Evolutionary conservation across 2,329 filamentous ascomycete species (phyloP).

Genomic region (Trichophyton rubrum): DNA sequence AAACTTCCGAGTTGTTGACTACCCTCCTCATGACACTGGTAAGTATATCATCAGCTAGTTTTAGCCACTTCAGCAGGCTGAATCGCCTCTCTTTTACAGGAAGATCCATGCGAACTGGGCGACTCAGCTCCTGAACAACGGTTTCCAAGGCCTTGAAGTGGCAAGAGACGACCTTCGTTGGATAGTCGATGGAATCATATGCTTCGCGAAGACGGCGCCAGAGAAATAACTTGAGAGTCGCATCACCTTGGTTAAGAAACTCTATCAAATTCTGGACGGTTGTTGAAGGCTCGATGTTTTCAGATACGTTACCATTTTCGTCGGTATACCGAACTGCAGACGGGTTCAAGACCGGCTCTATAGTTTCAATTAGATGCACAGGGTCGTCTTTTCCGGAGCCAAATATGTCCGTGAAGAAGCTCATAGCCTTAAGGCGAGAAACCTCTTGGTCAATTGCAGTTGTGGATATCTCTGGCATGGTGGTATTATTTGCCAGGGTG

Average conservation of each 20-base stretch:
- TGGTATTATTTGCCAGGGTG: constrained; percentile 67
- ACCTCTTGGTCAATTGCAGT: constrained; percentile 82
- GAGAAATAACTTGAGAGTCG: constrained; percentile 70
- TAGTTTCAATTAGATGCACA: constrained; percentile 71
- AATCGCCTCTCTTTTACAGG: constrained; percentile 53
- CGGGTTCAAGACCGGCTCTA: constrained; percentile 83
- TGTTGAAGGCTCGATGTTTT: not conserved
- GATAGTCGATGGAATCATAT: constrained; percentile 71
- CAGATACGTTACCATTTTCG: not conserved
- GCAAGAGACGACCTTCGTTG: constrained; percentile 80
- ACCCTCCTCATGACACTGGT: constrained; percentile 57
- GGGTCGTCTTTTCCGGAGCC: constrained; percentile 70
- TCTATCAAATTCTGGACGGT: constrained; percentile 60
- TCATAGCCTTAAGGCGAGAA: constrained; percentile 84
- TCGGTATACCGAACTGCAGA: constrained; percentile 23
- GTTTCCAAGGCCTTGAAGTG: constrained; percentile 75
- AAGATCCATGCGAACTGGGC: constrained; percentile 43
- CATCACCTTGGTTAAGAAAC: constrained; percentile 69
- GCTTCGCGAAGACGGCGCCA: constrained; percentile 88
- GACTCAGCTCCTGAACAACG: constrained; percentile 57
- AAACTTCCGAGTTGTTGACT: constrained; percentile 48
- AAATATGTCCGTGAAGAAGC: constrained; percentile 88
- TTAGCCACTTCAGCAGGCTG: constrained; percentile 62
- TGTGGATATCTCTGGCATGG: constrained; percentile 76
- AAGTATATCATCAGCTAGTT: constrained; percentile 65